A percentile compares a stretch with the other conserved stretches of the same genome.
phyloP scores from a whole-genome alignment of 768 basidiomycete species.

The Neoboletus magnificus region DNA sequence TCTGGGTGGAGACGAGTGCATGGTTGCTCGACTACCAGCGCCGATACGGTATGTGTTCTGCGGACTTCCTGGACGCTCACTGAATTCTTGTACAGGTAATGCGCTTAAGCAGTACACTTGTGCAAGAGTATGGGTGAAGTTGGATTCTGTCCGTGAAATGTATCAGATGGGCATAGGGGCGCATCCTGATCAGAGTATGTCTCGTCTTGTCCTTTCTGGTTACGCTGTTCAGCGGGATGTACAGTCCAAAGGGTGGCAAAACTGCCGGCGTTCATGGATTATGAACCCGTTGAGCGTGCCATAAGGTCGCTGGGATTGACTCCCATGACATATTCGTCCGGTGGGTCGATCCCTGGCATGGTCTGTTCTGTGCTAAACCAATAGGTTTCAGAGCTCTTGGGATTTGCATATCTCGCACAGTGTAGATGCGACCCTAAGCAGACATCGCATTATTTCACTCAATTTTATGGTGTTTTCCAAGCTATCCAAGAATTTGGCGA shows the following conservation, averaged over 20 bases:
- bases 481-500: constrained; percentile 49
- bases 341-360: constrained; percentile 35
- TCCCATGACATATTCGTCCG: constrained; percentile 58
- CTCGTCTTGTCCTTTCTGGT: not conserved
- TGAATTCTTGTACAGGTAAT: constrained; percentile 35
- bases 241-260: constrained; percentile 56
- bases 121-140: constrained; percentile 45
- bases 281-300: constrained; percentile 36
- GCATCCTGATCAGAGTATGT: constrained; percentile 72
- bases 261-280: constrained; percentile 40
- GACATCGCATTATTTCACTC: constrained; percentile 63
- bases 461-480: constrained; percentile 50
- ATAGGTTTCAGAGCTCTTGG: constrained; percentile 53
- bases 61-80: constrained; percentile 5
- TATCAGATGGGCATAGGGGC: constrained; percentile 73
- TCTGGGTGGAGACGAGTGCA: constrained; percentile 74
- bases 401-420: constrained; percentile 78
- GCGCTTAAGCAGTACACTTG: constrained; percentile 44
- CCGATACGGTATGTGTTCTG: constrained; percentile 37
- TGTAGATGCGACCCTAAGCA: constrained; percentile 72
- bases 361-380: constrained; percentile 1
- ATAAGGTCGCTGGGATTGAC: constrained; percentile 64
- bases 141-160: constrained; percentile 63
- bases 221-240: constrained; percentile 1
- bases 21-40: constrained; percentile 62